Conservation (phyloP, 2,329 filamentous ascomycete genomes). For the Fusarium odoratissimum region DNA sequence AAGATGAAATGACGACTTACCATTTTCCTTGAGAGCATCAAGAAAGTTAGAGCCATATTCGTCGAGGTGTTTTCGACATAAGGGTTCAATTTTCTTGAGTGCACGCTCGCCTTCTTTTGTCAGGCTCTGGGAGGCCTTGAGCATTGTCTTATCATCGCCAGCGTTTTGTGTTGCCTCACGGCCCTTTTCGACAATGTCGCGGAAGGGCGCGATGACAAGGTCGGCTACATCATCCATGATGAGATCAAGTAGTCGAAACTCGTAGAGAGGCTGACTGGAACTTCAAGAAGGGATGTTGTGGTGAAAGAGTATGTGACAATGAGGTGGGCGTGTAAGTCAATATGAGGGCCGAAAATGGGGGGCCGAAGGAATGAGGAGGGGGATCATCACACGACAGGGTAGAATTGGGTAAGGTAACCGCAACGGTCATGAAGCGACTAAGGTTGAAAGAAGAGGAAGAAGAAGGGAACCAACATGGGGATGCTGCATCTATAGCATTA, state of each 20-base stretch:
- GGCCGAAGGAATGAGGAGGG: slow-evolving; percentile 18
- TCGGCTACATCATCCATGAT: slow-evolving; percentile 55
- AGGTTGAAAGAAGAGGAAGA: slow-evolving; percentile 9
- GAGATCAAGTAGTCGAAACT: slow-evolving; percentile 4
- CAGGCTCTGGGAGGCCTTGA: slow-evolving; percentile 60
- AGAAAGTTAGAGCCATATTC: slow-evolving; percentile 64
- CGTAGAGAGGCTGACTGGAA: neutral
- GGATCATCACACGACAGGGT: slow-evolving; percentile 37
- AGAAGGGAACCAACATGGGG: slow-evolving; percentile 21
- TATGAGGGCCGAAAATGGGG: slow-evolving; percentile 35
- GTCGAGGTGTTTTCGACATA: slow-evolving; percentile 60
- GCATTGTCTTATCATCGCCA: slow-evolving; percentile 58
- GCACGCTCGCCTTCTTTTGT: slow-evolving; percentile 62
- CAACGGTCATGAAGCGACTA: slow-evolving; percentile 1
- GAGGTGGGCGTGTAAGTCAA: slow-evolving; percentile 45
- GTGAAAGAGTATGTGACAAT: slow-evolving; percentile 6
- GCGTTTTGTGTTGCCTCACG: slow-evolving; percentile 61
- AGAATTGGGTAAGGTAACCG: slow-evolving; percentile 19
- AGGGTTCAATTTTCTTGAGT: slow-evolving; percentile 62
- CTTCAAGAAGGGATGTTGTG: neutral
- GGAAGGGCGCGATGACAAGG: slow-evolving; percentile 63
- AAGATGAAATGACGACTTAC: slow-evolving; percentile 50
- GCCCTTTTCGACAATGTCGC: slow-evolving; percentile 64
- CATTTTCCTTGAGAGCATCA: slow-evolving; percentile 64
- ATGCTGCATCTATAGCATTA: slow-evolving; percentile 10